Base-by-base conservation (phyloP, 148 eudicot genomes). In the Amaranthus palmeri region DNA sequence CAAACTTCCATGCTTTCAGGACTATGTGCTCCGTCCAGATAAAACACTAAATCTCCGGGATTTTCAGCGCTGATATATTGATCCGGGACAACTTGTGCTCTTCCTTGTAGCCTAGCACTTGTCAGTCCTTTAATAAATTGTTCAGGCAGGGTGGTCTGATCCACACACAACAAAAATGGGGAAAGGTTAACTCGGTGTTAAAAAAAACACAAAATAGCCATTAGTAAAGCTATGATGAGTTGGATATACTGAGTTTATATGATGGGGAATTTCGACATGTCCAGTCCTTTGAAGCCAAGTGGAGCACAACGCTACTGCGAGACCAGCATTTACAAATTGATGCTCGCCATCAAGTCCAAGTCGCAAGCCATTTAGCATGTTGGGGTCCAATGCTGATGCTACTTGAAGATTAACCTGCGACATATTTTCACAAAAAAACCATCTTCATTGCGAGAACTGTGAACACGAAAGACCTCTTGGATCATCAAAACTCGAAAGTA, bases 1-100 rank as follows among this genome's bases (percentile, higher is more conserved):
- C 99, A 96, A 54, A 88, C 99, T 74, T 90, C 99, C 99, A 96
- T 92, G 86, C 99, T 96, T 86, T 96, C 99, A 73, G 99, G 99
- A 83, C 96, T 96, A 71, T 96, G 99, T 63, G 99, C 99, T 57
- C 99, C 97, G 73, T 96, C 99, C 79, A 96, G 71, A 84, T 92
- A 92, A 79, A 90, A 96, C 50, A 87, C 87, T 74, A 96, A 81
- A 81, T 86, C 92, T 67, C 83, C 88, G 13, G 77, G 69, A 67
- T 86, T 88, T 74, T 96, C 91, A 61, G 56, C 75, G 70, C 76
- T 84, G 65, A 71, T 76, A 77, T 77, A 78, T 54, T 76, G 84
- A 79, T 96, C 96, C 65, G 90, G 83, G 18, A 88, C 89, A 73
- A 92, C 84, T 79, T 96, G 99, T 65, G 90, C 97, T 63, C 99